Evolutionary conservation across 176 grass and related monocot genomes (phyloP), one percentile per base, ranked within the genome.

Genomic region (Panicum miliaceum): DNA sequence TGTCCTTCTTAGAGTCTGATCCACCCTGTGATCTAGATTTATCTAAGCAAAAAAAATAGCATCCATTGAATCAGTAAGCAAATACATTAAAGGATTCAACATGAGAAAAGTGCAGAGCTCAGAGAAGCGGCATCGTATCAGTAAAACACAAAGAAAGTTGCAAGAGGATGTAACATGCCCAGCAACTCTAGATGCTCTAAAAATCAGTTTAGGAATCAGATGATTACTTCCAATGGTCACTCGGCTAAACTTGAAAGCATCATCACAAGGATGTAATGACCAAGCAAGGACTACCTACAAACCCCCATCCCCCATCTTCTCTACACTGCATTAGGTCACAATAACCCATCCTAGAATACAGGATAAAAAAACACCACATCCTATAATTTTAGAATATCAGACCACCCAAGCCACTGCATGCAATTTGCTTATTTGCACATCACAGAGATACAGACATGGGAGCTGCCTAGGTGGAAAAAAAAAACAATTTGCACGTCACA

Each of bases 1-100:
- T 36, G 14, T 92, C 91, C 87, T 91, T 96, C 85, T 73, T 97
- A 22, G 75, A 86, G 59, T 97, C 91, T 41, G 76, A 73, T 68
- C 74, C 85, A 25, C 52, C 73, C 20, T 84, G 89, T 77, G 81
- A 72, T 82, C 79, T 92, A 34, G 66, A 84, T 86, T 97, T 91
- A 82, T 97, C 94, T 97, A 84, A 38, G 64, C 1, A 83, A 36
- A 79, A 86, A 41, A 82, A 64, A 75, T 32, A 79, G 22, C 29
- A 47, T 65, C 13, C 6, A 59, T 11, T 40, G 74, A 67, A 41
- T 80, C 82, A 88, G 73, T 0, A 80, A 51, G 14, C 19, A 29
- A 10, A 42, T 20, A 79, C 25, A 50, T 10, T 65, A 18, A 70
- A 57, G 2, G 20, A 23, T 48, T 22, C 4, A 78, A 50, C 22